Evolutionary conservation across 441 rosid genomes (phyloP), one percentile per base, ranked within the genome.

Genomic region (Jatropha podagrica): DNA sequence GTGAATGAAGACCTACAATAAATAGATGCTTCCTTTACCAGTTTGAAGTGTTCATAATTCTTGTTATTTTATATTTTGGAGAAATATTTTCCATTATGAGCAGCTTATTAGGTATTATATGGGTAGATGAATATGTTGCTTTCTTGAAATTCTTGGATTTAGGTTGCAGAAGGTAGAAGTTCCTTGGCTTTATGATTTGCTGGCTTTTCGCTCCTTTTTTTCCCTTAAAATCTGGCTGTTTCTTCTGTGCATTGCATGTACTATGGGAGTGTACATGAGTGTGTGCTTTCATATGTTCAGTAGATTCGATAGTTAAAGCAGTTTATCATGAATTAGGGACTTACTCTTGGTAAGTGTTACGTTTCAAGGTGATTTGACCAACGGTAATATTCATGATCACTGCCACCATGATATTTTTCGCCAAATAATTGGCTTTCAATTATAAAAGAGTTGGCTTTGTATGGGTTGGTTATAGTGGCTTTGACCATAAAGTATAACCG

Each of bases 1-100:
- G 98, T 96, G 82, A 82, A 71, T 77, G 60, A 75, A 68, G 51
- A 15, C 68, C 58, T 42, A 49, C 46, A 1, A 59, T 7, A 48
- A 18, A 51, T 59, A 64, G 18, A 46, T 68, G 11, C 38, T 12
- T 40, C 32, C 8, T 60, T 73, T 52, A 26, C 13, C 10, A 38
- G 40, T 72, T 73, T 41, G 2, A 62, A 42, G 20, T 65, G 32
- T 54, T 48, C n/a, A 17, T 71, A 27, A 18, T 26, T 55, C 41
- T 49, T 26, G 15, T 60, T 48, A 56, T 26, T 17, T 63, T 65
- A 42, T 17, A 44, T 41, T 76, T 32, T 38, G 59, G 11, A 64
- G 38, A 59, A 67, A 58, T 10, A 4, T 11, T 59, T 13, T 59
- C 13, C 37, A 59, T 6, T 59, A 27, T 59, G 14, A 8, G 11